phyloP scores from a whole-genome alignment of 2,329 filamentous ascomycete species.

The Fusarium sp. region DNA sequence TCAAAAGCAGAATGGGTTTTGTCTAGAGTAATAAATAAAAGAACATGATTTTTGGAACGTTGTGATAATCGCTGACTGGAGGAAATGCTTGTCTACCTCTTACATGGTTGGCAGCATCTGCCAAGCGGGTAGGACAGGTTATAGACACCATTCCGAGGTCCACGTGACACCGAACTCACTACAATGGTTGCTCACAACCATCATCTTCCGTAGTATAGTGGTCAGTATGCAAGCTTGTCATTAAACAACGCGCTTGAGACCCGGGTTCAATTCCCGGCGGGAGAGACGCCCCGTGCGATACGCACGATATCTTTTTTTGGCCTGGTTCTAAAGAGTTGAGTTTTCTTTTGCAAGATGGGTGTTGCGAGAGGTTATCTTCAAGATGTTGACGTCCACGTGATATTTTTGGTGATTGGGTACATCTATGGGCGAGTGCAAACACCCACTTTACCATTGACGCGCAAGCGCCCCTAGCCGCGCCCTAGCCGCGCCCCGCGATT shows the following conservation, averaged over 20 bases:
- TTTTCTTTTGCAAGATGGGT: too few species aligned
- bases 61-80: background rate
- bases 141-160: background rate
- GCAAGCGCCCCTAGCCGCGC: background rate
- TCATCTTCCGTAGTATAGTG: background rate
- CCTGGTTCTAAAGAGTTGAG: too few species aligned
- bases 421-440: background rate
- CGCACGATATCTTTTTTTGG: background rate
- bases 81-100: background rate
- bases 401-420: background rate
- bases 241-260: background rate
- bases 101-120: background rate
- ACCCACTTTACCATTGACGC: background rate
- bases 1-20: background rate
- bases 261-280: background rate
- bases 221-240: background rate
- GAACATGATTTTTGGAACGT: background rate
- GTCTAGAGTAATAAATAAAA: background rate
- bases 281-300: background rate
- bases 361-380: too few species aligned
- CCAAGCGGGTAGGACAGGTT: background rate
- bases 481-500: conserved; percentile 22
- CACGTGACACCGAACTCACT: background rate
- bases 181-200: background rate
- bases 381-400: background rate